A percentile compares a stretch with the other conserved stretches of the same genome.
Evolutionary conservation across 306 rosid species (phyloP).

Genomic region (Gillenia trifoliata): DNA sequence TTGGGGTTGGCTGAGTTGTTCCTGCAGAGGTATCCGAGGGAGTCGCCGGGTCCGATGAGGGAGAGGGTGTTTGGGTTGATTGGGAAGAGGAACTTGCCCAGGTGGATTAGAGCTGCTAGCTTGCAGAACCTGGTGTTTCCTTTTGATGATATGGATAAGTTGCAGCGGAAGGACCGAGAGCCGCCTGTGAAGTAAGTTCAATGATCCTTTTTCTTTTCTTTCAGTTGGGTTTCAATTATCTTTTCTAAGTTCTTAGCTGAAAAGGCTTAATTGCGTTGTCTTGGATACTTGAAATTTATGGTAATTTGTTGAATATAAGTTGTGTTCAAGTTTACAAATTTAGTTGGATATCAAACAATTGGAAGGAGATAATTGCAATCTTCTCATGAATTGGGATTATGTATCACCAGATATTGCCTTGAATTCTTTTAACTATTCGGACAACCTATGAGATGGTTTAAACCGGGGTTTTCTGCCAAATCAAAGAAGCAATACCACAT

Average conservation of each 20-base stretch:
- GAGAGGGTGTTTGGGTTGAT: conserved; percentile 83
- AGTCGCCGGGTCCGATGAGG: conserved; percentile 96
- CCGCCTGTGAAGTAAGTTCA: conserved; percentile 78
- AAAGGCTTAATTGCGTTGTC: background rate
- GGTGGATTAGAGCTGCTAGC: conserved; percentile 90
- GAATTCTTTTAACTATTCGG: background rate
- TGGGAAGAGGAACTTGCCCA: conserved; percentile 76
- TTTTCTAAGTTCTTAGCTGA: background rate
- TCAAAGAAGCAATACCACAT: too few relatives aligned
- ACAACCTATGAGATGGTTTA: too few relatives aligned
- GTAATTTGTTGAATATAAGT: background rate
- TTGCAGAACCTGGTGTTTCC: conserved; percentile 92
- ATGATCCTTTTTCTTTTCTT: background rate
- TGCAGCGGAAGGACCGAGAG: conserved; percentile 76
- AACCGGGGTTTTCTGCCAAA: too few relatives aligned
- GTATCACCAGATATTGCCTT: background rate
- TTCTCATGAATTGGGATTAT: background rate
- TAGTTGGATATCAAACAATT: background rate
- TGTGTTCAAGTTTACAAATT: background rate
- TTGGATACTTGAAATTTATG: background rate
- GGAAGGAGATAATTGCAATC: background rate
- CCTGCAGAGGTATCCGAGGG: conserved; percentile 94
- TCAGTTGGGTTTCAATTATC: background rate
- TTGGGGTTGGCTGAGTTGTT: conserved; percentile 71
- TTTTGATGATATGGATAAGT: conserved; percentile 69